These are phyloP conservation scores for Ogataea corticis DNA, from an alignment of 805 yeast genomes.

Conservation along the genomic window DNA sequence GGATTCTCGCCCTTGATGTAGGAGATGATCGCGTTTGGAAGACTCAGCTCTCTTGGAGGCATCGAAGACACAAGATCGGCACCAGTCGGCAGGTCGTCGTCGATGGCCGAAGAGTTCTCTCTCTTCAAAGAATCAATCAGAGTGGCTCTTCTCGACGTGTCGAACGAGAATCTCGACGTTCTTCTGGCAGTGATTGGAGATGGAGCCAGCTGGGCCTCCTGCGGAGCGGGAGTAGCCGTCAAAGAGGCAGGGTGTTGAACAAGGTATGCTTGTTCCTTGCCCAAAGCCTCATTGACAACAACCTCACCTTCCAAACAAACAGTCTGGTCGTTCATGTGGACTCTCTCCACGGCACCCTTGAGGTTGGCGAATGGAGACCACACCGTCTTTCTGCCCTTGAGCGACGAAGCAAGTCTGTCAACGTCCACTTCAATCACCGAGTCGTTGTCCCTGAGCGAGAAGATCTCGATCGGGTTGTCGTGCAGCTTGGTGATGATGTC, in stretches of 20 bases:
- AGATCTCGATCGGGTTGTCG: slow-evolving; percentile 78
- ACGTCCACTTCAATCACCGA: slow-evolving; percentile 79
- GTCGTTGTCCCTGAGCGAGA: slow-evolving; percentile 79
- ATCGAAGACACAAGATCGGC: slow-evolving; percentile 74
- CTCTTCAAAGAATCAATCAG: slow-evolving; percentile 32
- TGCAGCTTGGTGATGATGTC: slow-evolving; percentile 76
- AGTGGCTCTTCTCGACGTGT: slow-evolving; percentile 39
- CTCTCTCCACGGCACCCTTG: slow-evolving; percentile 87
- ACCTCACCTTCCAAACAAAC: slow-evolving; percentile 83
- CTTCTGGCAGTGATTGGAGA: slow-evolving; percentile 39
- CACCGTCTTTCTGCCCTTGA: slow-evolving; percentile 37
- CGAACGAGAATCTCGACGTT: slow-evolving; percentile 52
- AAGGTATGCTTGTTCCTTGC: slow-evolving; percentile 53
- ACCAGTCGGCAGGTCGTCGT: slow-evolving; percentile 50
- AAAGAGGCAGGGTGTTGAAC: slow-evolving; percentile 44
- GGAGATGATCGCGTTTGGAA: slow-evolving; percentile 76
- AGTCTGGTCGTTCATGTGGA: slow-evolving; percentile 72
- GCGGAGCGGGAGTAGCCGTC: slow-evolving; percentile 31
- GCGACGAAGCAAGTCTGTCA: slow-evolving; percentile 59
- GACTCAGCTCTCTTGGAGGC: slow-evolving; percentile 67
- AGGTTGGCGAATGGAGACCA: slow-evolving; percentile 64
- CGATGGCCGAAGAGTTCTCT: slow-evolving; percentile 33
- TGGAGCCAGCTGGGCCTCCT: slow-evolving; percentile 31
- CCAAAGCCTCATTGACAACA: slow-evolving; percentile 58
- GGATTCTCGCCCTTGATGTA: slow-evolving; percentile 83